phyloP scores from a whole-genome alignment of 2,329 filamentous ascomycete genomes.

The Fusarium brevicatenulatum region DNA sequence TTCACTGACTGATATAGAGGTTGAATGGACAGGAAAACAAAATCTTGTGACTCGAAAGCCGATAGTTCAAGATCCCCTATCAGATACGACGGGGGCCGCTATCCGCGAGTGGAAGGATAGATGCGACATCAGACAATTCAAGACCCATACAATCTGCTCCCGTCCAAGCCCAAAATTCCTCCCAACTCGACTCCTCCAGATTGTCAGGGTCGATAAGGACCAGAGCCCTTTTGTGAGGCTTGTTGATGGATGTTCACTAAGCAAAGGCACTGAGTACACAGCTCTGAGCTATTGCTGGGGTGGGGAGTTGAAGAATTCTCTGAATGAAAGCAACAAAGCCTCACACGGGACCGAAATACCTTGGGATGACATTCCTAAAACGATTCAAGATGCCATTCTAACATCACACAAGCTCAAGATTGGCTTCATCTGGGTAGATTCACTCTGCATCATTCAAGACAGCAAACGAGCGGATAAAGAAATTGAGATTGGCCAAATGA shows the following conservation, averaged over 20 bases:
- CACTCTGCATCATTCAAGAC: background rate
- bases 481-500: background rate
- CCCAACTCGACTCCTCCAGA: background rate
- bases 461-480: background rate
- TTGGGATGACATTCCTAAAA: background rate
- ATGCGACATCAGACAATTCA: accelerated
- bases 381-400: background rate
- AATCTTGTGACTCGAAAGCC: background rate
- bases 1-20: background rate
- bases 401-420: background rate
- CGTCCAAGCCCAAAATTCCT: accelerated
- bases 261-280: background rate
- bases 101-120: background rate
- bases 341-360: background rate
- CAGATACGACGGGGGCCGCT: accelerated
- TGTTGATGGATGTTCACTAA: accelerated
- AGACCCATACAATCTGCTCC: background rate
- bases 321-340: background rate
- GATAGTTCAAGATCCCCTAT: background rate
- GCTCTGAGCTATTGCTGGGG: background rate
- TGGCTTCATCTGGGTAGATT: background rate
- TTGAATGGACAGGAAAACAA: accelerated
- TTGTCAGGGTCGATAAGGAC: accelerated
- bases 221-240: background rate
- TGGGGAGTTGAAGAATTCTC: accelerated